A percentile compares a stretch with the other conserved stretches of the same genome.
Evolutionary conservation across 129 eudicot species (phyloP).

Genomic region (Escallonia rubra): DNA sequence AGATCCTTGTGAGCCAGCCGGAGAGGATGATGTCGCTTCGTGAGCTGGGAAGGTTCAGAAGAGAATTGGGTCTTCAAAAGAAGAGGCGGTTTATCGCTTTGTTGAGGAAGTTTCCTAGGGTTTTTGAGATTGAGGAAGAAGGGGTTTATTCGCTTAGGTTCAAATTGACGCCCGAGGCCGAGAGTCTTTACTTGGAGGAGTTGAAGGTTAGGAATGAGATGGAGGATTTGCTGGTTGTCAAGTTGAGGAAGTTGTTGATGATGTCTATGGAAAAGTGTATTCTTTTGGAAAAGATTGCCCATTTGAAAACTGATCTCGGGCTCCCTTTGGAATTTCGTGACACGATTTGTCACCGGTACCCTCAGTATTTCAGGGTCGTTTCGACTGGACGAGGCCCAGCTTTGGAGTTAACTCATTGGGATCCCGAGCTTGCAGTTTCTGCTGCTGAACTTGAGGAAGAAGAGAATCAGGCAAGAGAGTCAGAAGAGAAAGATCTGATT

Average conservation of each 20-base stretch:
- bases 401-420: slow-evolving; percentile 91
- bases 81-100: slow-evolving; percentile 69
- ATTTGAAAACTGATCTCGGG: slow-evolving; percentile 77
- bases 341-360: slow-evolving; percentile 79
- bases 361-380: slow-evolving; percentile 79
- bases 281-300: slow-evolving; percentile 81
- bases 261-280: slow-evolving; percentile 89
- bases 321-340: slow-evolving; percentile 78
- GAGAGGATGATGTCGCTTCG: slow-evolving; percentile 76
- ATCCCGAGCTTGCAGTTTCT: slow-evolving; percentile 84
- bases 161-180: slow-evolving; percentile 85
- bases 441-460: slow-evolving; percentile 89
- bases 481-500: slow-evolving; percentile 62
- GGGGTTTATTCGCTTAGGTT: slow-evolving; percentile 76
- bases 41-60: slow-evolving; percentile 80
- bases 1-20: slow-evolving; percentile 64
- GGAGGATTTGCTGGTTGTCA: slow-evolving; percentile 81
- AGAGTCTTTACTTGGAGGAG: slow-evolving; percentile 79
- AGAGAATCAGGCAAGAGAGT: slow-evolving; percentile 52
- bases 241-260: slow-evolving; percentile 84
- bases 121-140: slow-evolving; percentile 93
- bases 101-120: slow-evolving; percentile 76
- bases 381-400: slow-evolving; percentile 80
- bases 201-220: slow-evolving; percentile 79
- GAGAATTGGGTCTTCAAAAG: slow-evolving; percentile 67